Percentiles rank a stretch among this genome's conserved stretches.
These are phyloP conservation scores for Paramecium sexaurelia DNA, from an alignment of 73 alveolate species.

Conservation along the genomic window DNA sequence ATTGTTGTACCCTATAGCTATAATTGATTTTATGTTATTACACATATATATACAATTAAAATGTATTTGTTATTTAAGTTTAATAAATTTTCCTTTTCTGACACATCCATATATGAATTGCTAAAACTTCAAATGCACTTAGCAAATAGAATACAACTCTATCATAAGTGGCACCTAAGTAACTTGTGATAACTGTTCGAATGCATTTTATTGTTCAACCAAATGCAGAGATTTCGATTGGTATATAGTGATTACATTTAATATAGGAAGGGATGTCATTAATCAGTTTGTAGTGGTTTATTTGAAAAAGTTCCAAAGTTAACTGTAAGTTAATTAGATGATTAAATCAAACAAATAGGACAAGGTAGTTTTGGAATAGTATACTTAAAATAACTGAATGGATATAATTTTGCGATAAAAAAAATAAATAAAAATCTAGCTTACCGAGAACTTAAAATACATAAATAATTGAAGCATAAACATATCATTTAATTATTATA, in stretches of 20 bases:
- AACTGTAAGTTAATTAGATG: slow-evolving; percentile 19
- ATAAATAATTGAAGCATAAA: background rate
- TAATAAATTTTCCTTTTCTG: background rate
- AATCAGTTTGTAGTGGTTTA: background rate
- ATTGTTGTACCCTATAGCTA: slow-evolving; percentile 42
- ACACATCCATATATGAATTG: background rate
- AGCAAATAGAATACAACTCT: background rate
- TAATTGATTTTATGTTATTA: slow-evolving; percentile 31
- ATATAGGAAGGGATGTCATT: background rate
- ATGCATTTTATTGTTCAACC: background rate
- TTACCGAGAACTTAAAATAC: slow-evolving; percentile 3
- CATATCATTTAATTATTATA: background rate
- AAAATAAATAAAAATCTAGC: background rate
- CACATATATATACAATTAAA: background rate
- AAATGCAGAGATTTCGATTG: slow-evolving; percentile 20
- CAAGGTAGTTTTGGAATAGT: slow-evolving; percentile 13
- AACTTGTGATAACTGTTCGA: background rate
- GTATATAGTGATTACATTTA: background rate
- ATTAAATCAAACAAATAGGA: background rate
- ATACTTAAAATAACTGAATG: slow-evolving; percentile 19
- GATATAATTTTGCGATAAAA: slow-evolving; percentile 35
- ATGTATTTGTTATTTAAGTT: slow-evolving; percentile 12
- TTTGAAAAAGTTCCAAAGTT: background rate
- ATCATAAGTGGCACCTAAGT: background rate
- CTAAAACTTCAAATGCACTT: background rate